Evolutionary conservation across 2,329 filamentous ascomycete genomes (phyloP).

Genomic region (Lecanicillium sp.): DNA sequence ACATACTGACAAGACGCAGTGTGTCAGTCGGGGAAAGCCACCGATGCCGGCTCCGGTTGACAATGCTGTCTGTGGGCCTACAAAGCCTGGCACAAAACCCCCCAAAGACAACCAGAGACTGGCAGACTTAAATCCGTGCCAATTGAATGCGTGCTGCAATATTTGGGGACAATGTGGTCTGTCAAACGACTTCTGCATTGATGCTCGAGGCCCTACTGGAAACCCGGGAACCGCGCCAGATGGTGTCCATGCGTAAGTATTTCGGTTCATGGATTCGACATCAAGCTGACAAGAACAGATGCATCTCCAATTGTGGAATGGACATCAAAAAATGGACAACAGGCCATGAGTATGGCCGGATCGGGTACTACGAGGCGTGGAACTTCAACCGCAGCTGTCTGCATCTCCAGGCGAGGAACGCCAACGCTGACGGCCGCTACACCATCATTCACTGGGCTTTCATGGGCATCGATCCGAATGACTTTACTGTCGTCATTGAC

Average conservation of each 20-base stretch:
- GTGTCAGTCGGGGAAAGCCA: conserved; percentile 25
- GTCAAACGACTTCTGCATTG: conserved; percentile 36
- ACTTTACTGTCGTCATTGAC: no score
- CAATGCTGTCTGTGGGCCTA: conserved; percentile 36
- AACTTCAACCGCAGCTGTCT: no score
- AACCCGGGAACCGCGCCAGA: conserved; percentile 22
- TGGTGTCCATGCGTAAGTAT: neutral
- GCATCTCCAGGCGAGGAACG: no score
- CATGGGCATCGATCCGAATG: no score
- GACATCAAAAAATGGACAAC: no score
- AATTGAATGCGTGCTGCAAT: conserved; percentile 36
- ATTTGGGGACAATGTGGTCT: conserved; percentile 41
- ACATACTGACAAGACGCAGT: conserved; percentile 20
- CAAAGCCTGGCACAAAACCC: conserved; percentile 29
- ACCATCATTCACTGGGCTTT: no score
- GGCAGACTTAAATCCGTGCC: conserved; percentile 39
- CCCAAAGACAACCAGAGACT: conserved; percentile 29
- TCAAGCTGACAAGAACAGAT: neutral
- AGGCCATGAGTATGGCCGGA: no score
- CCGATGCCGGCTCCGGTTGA: conserved; percentile 23
- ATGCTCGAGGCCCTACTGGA: conserved; percentile 21
- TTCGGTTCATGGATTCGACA: neutral
- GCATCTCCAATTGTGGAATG: no score
- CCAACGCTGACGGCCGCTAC: no score
- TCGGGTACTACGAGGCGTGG: no score